Evolutionary conservation across 2,329 filamentous ascomycete genomes (phyloP).

Genomic region (Cladophialophora carrionii): DNA sequence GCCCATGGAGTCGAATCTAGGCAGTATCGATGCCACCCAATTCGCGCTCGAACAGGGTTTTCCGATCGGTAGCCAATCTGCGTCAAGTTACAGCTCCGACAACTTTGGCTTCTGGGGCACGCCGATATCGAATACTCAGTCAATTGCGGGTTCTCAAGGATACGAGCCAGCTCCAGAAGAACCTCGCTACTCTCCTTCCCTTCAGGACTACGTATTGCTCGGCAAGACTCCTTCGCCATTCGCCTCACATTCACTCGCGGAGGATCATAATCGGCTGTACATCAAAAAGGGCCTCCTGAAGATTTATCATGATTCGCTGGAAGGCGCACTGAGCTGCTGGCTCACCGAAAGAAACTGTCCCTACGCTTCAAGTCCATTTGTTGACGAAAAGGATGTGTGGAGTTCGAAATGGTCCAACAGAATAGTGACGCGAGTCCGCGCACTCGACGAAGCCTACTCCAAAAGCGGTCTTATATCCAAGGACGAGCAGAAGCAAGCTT

Average conservation of each 20-base stretch:
- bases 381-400: slow-evolving; percentile 18
- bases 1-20: neutral
- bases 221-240: slow-evolving; percentile 12
- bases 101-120: slow-evolving; percentile 7
- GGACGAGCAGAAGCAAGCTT: slow-evolving; percentile 25
- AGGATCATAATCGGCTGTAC: slow-evolving; percentile 44
- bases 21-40: neutral
- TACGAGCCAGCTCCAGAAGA: slow-evolving; percentile 30
- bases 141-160: slow-evolving; percentile 3
- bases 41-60: slow-evolving; percentile 8
- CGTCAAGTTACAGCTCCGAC: slow-evolving; percentile 8
- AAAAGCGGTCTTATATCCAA: slow-evolving; percentile 16
- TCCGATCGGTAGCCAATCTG: neutral
- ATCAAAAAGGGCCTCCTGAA: slow-evolving; percentile 40
- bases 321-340: slow-evolving; percentile 33
- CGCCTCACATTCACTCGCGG: slow-evolving; percentile 40
- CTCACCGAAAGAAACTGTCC: slow-evolving; percentile 37
- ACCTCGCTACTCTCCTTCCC: slow-evolving; percentile 19
- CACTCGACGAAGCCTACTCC: slow-evolving; percentile 23
- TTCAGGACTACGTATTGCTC: neutral
- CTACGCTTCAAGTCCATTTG: slow-evolving; percentile 41
- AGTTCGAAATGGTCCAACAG: slow-evolving; percentile 24
- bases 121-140: slow-evolving; percentile 11
- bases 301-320: slow-evolving; percentile 33
- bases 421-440: slow-evolving; percentile 25